Conservation (phyloP, 352 stramenopile genomes). For the Phytophthora sp. region DNA sequence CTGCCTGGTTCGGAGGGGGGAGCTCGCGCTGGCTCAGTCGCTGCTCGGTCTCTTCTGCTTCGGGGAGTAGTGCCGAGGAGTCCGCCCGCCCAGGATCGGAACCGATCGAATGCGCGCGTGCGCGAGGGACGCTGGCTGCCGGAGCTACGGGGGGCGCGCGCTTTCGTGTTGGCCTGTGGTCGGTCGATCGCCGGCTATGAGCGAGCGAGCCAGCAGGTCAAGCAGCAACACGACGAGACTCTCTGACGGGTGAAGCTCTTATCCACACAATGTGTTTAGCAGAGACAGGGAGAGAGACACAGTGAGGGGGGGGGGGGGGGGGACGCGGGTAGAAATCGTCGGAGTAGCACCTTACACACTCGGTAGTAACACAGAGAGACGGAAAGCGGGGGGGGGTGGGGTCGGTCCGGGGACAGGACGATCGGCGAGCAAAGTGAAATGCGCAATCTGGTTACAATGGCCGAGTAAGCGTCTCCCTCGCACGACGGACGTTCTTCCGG, state of each 20-base stretch:
- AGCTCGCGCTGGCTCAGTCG: constrained; percentile 27
- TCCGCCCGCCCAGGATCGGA: constrained; percentile 38
- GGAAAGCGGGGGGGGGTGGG: constrained; percentile 1
- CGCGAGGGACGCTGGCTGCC: constrained; percentile 31
- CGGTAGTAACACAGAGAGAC: constrained; percentile 9
- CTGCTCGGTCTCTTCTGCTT: constrained; percentile 25
- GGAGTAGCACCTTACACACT: constrained; percentile 22
- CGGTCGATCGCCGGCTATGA: constrained; percentile 23
- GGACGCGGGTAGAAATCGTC: not conserved
- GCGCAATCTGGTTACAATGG: not conserved
- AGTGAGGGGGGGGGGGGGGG: constrained; percentile 6
- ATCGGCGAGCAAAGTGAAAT: constrained; percentile 5
- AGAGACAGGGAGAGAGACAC: constrained; percentile 8
- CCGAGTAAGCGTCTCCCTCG: not conserved
- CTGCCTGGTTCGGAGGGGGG: constrained; percentile 5
- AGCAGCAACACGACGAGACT: constrained; percentile 2
- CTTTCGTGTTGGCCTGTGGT: constrained; percentile 36
- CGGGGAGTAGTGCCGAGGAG: constrained; percentile 23
- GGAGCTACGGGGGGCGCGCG: constrained; percentile 6
- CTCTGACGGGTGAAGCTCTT: no score
- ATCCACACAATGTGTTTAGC: constrained; percentile 7
- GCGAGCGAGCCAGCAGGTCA: constrained; percentile 9
- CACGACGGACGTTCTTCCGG: not conserved
- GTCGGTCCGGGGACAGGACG: not conserved
- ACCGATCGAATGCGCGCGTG: constrained; percentile 36